Evolutionary conservation across 345 rosid genomes (phyloP).

Genomic region (Gossypium herbaceum): DNA sequence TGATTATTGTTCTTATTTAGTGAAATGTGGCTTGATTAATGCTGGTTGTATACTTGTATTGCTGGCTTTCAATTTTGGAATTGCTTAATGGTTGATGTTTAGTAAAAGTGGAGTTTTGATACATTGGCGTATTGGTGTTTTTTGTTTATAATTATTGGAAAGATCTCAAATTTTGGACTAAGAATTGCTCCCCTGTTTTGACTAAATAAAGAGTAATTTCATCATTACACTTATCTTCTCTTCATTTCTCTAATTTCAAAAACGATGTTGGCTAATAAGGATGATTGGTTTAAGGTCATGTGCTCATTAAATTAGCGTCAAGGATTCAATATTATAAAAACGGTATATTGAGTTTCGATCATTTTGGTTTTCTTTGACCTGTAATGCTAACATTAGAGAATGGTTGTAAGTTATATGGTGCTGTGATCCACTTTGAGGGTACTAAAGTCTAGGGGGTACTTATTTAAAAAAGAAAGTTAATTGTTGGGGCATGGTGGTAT

Average conservation of each 20-base stretch:
- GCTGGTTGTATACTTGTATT: background rate
- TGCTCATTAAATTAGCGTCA: background rate
- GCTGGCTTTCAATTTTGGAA: background rate
- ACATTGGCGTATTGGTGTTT: background rate
- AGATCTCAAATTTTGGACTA: background rate
- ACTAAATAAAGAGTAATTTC: background rate
- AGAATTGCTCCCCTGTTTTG: background rate
- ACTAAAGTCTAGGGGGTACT: background rate
- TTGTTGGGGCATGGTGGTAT: background rate
- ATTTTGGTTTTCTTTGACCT: background rate
- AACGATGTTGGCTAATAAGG: background rate
- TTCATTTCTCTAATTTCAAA: background rate
- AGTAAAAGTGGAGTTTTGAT: background rate
- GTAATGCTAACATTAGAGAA: background rate
- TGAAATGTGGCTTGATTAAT: background rate
- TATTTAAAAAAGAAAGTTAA: background rate
- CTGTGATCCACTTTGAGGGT: background rate
- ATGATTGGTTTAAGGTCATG: background rate
- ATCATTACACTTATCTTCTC: background rate
- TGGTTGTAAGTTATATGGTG: background rate
- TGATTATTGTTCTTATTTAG: background rate
- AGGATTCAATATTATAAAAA: background rate
- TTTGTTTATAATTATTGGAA: background rate
- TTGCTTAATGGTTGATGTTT: background rate
- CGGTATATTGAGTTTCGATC: background rate